These are phyloP conservation scores for Fusarium odoratissimum DNA, from an alignment of 2,329 filamentous ascomycete species.

Conservation along the genomic window DNA sequence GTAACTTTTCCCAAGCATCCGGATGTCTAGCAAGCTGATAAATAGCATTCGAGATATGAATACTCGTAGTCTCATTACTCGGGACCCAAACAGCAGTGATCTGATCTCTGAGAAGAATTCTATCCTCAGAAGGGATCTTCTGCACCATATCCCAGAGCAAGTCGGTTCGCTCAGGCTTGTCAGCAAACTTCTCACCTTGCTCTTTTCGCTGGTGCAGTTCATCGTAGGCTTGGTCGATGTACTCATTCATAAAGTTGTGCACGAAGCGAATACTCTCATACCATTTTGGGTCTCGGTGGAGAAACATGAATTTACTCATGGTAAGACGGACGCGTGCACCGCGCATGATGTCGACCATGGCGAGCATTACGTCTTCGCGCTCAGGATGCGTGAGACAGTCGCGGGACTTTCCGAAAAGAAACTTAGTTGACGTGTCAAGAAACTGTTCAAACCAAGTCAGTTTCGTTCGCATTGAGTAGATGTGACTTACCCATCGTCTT, in stretches of 20 bases:
- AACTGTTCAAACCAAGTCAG: background rate
- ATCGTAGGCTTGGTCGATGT: background rate
- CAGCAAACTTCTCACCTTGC: background rate
- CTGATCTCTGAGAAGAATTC: background rate
- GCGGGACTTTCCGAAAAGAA: background rate
- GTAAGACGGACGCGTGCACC: background rate
- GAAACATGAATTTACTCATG: constrained; percentile 4
- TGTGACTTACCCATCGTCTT: background rate
- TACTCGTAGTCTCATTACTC: constrained; percentile 2
- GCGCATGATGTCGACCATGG: constrained; percentile 9
- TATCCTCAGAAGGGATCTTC: background rate
- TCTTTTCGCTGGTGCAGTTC: background rate
- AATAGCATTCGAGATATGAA: background rate
- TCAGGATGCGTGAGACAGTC: constrained; percentile 2
- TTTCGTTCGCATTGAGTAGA: accelerated
- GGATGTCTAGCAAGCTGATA: background rate
- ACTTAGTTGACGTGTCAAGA: background rate
- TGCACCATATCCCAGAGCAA: background rate
- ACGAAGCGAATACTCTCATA: background rate
- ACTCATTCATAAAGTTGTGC: constrained; percentile 2
- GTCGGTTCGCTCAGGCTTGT: background rate
- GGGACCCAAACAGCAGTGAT: constrained; percentile 3
- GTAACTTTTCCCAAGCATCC: background rate
- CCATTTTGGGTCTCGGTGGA: constrained; percentile 1
- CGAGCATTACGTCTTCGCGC: background rate